A percentile compares a stretch with the other conserved stretches of the same genome.
Conservation (phyloP, 2,329 filamentous ascomycete species). For the Cucurbitaria berberidis region DNA sequence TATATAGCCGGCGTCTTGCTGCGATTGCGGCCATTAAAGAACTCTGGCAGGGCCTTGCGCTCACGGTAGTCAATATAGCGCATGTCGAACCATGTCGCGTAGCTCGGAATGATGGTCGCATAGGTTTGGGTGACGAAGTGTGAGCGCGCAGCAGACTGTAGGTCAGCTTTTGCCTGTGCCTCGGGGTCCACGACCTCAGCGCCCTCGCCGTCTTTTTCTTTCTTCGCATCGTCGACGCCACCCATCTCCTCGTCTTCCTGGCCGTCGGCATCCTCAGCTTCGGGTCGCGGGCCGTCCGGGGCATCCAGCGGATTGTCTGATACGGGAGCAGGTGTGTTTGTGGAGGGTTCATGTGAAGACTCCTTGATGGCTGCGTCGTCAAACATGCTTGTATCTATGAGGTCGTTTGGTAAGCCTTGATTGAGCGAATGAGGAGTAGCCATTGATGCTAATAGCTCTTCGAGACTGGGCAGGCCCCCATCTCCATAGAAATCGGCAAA, state of each 20-base stretch:
- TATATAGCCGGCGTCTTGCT: constrained; percentile 98
- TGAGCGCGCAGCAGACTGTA: constrained; percentile 86
- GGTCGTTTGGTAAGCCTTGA: constrained; percentile 7
- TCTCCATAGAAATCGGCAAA: not conserved
- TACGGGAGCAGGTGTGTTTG: constrained; percentile 60
- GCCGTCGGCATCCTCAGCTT: constrained; percentile 63
- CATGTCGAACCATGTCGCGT: constrained; percentile 99
- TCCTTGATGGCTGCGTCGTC: constrained; percentile 51
- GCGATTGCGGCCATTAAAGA: constrained; percentile 97
- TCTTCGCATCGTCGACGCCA: constrained; percentile 46
- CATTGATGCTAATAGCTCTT: not conserved
- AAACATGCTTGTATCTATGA: constrained; percentile 66
- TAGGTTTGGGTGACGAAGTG: constrained; percentile 94
- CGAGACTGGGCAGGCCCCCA: not conserved
- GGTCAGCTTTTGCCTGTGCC: constrained; percentile 76
- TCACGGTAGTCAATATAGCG: constrained; percentile 88
- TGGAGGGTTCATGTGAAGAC: constrained; percentile 59
- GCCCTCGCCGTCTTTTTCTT: constrained; percentile 45
- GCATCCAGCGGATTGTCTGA: constrained; percentile 74
- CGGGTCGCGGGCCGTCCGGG: constrained; percentile 65
- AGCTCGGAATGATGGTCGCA: constrained; percentile 94
- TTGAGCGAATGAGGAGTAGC: not conserved
- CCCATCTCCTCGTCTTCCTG: constrained; percentile 75
- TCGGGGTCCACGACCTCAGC: constrained; percentile 47
- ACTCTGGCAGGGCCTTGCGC: constrained; percentile 93